Conservation (phyloP, 495 filamentous ascomycete genomes). For the Antarctomyces pellizariae region DNA sequence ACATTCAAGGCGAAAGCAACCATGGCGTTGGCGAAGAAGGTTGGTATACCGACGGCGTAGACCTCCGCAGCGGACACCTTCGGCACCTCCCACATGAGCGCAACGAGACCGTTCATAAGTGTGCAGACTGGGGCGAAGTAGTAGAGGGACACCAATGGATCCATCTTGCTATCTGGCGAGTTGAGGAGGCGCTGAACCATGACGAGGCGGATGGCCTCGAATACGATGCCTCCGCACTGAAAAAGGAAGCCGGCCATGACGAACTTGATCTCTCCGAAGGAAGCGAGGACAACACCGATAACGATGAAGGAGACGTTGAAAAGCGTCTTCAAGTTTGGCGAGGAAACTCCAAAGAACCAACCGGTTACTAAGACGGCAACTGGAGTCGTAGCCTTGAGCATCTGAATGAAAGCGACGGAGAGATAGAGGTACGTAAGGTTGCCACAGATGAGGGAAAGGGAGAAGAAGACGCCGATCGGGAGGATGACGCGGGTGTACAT, state of each 20-base stretch:
- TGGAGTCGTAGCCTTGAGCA: constrained; percentile 90
- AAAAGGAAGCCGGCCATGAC: constrained; percentile 68
- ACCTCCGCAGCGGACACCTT: constrained; percentile 46
- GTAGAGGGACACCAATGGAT: constrained; percentile 85
- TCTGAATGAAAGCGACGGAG: constrained; percentile 88
- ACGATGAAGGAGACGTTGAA: constrained; percentile 77
- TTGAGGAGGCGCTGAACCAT: constrained; percentile 79
- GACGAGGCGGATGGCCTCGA: constrained; percentile 77
- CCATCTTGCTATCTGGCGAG: constrained; percentile 91
- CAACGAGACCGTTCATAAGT: constrained; percentile 62
- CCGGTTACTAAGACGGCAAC: constrained; percentile 70
- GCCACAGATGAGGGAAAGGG: constrained; percentile 79
- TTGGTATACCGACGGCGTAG: constrained; percentile 47
- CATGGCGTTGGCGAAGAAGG: constrained; percentile 55
- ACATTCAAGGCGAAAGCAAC: constrained; percentile 80
- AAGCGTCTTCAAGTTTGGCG: constrained; percentile 56
- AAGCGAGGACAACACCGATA: constrained; percentile 71
- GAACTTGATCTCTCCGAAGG: constrained; percentile 82
- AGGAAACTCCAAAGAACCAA: constrained; percentile 60
- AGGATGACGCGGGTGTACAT: constrained; percentile 82
- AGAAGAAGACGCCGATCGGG: constrained; percentile 84
- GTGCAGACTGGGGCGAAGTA: constrained; percentile 91
- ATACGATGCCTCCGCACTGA: constrained; percentile 63
- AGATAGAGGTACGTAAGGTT: constrained; percentile 87
- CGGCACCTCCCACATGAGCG: constrained; percentile 58